Percentiles rank a stretch among this genome's conserved stretches.
Evolutionary conservation across 108 stramenopile genomes (phyloP).

Genomic region (Aureococcus anophagefferens): DNA sequence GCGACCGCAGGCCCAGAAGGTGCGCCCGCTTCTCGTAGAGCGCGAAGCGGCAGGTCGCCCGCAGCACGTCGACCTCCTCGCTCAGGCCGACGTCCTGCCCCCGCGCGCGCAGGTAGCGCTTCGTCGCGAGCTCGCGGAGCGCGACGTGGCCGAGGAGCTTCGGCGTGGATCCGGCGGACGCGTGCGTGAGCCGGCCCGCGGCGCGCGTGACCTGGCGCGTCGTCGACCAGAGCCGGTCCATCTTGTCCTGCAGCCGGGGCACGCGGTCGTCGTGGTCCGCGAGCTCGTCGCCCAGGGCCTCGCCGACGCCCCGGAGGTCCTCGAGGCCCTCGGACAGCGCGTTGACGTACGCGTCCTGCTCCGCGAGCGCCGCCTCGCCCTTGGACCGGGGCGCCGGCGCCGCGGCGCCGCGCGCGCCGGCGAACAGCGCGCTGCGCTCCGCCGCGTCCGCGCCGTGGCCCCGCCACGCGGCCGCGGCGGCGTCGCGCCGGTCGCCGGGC

Average conservation of each 20-base stretch:
- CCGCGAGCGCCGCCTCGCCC: neutral
- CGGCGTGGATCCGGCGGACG: neutral
- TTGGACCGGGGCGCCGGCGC: no score
- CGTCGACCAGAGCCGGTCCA: neutral
- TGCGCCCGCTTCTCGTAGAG: neutral
- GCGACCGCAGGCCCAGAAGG: neutral
- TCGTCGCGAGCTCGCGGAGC: neutral
- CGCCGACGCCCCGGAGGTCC: neutral
- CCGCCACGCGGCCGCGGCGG: no score
- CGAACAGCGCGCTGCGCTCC: no score
- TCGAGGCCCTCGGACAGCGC: neutral
- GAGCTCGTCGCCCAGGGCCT: neutral
- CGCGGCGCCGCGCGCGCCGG: no score
- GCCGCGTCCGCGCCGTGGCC: no score
- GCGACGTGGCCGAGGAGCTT: neutral
- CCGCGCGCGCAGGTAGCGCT: neutral
- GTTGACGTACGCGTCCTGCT: neutral
- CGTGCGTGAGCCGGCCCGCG: neutral
- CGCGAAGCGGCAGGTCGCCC: neutral
- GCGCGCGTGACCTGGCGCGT: neutral
- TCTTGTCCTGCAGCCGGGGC: neutral
- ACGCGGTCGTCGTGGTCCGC: neutral
- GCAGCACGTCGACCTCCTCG: neutral
- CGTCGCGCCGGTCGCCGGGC: no score
- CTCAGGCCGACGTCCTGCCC: neutral